phyloP scores from a whole-genome alignment of 2,329 filamentous ascomycete species.

The Fusarium metavorans region DNA sequence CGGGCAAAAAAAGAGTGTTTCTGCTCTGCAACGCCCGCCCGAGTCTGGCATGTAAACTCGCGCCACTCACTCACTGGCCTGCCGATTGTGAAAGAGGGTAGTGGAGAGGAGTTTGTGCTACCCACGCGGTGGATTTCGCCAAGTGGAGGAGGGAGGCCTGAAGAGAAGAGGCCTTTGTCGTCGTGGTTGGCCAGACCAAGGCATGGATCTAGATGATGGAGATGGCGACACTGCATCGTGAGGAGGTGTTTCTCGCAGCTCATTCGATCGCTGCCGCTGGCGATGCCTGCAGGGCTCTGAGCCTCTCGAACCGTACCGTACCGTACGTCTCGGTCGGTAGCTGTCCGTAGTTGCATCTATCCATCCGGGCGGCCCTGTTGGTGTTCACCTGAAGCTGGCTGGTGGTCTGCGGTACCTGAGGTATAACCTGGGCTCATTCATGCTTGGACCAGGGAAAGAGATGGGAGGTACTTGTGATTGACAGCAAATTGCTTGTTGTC shows the following conservation, averaged over 20 bases:
- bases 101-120: conserved; percentile 9
- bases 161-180: conserved; percentile 1
- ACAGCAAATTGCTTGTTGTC: background rate
- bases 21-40: conserved; percentile 24
- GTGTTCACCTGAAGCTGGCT: conserved; percentile 42
- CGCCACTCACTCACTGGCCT: conserved; percentile 25
- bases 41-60: conserved; percentile 40
- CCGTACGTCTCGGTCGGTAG: background rate
- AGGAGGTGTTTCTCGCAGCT: background rate
- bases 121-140: conserved; percentile 3
- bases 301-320: background rate
- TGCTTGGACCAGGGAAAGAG: background rate
- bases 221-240: conserved; percentile 4
- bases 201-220: conserved; percentile 18
- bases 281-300: conserved; percentile 1
- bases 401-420: conserved; percentile 32
- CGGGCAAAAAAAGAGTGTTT: conserved; percentile 21
- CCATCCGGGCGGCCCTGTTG: conserved; percentile 15
- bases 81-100: conserved; percentile 11
- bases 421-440: conserved; percentile 11
- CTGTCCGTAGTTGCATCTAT: background rate
- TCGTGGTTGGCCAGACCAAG: conserved; percentile 26
- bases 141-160: conserved; percentile 12
- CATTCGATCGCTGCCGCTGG: background rate
- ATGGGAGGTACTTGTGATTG: conserved; percentile 1